Percentiles rank a stretch among this genome's conserved stretches.
phyloP scores from a whole-genome alignment of 2,329 filamentous ascomycete species.

The Epichloe sylvatica region DNA sequence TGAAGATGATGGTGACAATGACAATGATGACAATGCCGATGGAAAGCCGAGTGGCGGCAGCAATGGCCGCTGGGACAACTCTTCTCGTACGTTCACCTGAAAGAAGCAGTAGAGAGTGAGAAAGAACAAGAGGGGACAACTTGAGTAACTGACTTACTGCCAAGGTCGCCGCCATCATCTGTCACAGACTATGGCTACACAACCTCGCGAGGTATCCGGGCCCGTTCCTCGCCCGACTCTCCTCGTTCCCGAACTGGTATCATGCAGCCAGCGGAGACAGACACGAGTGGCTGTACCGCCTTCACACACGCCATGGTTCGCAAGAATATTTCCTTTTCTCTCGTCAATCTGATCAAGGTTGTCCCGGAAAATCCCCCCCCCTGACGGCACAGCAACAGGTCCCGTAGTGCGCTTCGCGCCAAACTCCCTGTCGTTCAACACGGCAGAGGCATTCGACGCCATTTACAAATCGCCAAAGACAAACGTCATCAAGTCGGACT shows the following conservation, averaged over 20 bases:
- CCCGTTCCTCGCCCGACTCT: background rate
- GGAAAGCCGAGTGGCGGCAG: no score
- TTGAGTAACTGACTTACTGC: no score
- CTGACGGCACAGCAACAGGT: constrained; percentile 3
- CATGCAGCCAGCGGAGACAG: constrained; percentile 10
- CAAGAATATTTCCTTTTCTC: background rate
- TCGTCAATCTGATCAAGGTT: background rate
- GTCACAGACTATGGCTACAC: background rate
- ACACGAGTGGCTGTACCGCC: constrained; percentile 9
- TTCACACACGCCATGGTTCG: constrained; percentile 11
- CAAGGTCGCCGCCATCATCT: background rate
- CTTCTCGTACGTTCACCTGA: no score
- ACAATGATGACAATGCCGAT: no score
- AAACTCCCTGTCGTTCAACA: constrained; percentile 11
- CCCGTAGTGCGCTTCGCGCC: constrained; percentile 9
- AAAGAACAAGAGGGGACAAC: no score
- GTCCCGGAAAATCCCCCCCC: background rate
- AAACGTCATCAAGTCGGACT: constrained; percentile 11
- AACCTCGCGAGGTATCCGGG: background rate
- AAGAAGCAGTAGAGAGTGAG: no score
- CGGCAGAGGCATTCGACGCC: constrained; percentile 6
- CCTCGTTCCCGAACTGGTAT: background rate
- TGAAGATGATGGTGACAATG: no score
- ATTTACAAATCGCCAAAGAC: constrained; percentile 11
- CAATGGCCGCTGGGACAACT: no score